phyloP scores from a whole-genome alignment of 2,329 filamentous ascomycete genomes.

The Xylariaceae sp. region DNA sequence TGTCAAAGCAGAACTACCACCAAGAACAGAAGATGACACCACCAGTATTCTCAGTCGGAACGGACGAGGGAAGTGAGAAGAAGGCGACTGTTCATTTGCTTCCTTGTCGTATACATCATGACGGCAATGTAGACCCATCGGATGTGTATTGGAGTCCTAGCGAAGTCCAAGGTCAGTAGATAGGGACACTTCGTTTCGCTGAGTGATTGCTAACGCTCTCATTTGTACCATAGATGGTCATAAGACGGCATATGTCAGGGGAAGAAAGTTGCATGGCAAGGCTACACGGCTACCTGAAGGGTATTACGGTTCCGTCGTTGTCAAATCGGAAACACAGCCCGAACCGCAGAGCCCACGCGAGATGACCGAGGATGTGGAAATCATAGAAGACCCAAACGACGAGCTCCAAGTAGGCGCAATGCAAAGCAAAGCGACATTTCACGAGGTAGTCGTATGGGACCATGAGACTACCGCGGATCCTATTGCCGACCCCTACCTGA shows the following conservation, averaged over 20 bases:
- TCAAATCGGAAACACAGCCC: conserved; percentile 36
- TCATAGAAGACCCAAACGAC: conserved; percentile 41
- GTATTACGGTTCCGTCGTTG: conserved; percentile 63
- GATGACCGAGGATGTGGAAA: conserved; percentile 34
- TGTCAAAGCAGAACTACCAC: neutral
- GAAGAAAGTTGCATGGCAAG: conserved; percentile 71
- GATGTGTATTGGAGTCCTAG: conserved; percentile 67
- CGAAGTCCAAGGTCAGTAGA: conserved; percentile 34
- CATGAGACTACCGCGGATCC: conserved; percentile 66
- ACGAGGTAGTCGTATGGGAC: conserved; percentile 76
- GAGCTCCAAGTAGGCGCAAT: conserved; percentile 51
- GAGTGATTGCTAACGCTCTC: neutral
- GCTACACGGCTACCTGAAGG: conserved; percentile 62
- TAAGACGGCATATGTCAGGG: conserved; percentile 67
- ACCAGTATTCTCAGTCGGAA: conserved; percentile 21
- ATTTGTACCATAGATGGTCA: conserved; percentile 38
- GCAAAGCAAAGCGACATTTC: conserved; percentile 64
- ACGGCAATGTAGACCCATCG: conserved; percentile 63
- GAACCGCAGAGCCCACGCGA: conserved; percentile 21
- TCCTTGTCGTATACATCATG: conserved; percentile 75
- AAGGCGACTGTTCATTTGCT: conserved; percentile 53
- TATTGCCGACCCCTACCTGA: conserved; percentile 64
- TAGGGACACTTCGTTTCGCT: too few species aligned
- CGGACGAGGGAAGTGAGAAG: conserved; percentile 9
- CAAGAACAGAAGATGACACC: conserved; percentile 18